Evolutionary conservation across 2,329 filamentous ascomycete species (phyloP).

Genomic region (Septoria linicola): DNA sequence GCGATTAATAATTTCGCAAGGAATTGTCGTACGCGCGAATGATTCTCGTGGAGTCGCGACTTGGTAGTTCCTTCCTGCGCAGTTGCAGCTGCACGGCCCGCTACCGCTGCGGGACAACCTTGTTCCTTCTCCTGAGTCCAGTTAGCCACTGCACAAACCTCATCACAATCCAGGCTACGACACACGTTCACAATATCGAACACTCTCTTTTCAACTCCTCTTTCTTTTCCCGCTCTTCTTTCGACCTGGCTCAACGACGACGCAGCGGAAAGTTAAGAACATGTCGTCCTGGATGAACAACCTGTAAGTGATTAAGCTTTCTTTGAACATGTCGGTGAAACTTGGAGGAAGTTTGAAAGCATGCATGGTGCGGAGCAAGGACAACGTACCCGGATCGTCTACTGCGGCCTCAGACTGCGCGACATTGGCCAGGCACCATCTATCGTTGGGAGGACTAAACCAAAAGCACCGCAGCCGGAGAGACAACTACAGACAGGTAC

Average conservation of each 20-base stretch:
- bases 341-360: constrained; percentile 25
- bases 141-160: neutral
- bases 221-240: constrained; percentile 3
- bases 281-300: constrained; percentile 43
- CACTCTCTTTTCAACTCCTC: neutral
- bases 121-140: constrained; percentile 2
- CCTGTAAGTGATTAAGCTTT: constrained; percentile 36
- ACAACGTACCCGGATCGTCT: constrained; percentile 19
- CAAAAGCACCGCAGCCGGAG: too few species aligned
- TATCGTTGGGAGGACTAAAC: too few species aligned
- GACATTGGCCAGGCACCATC: too few species aligned
- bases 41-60: too few species aligned
- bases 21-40: too few species aligned
- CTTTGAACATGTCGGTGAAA: constrained; percentile 24
- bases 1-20: too few species aligned
- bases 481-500: neutral
- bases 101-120: neutral
- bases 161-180: neutral
- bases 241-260: neutral
- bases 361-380: constrained; percentile 24
- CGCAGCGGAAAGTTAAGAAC: constrained; percentile 13
- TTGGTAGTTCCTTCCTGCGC: too few species aligned
- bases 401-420: neutral
- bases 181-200: too few species aligned
- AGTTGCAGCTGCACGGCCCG: too few species aligned